These are phyloP conservation scores for Cyberlindnera japonica DNA, from an alignment of 805 yeast species.

Conservation along the genomic window DNA sequence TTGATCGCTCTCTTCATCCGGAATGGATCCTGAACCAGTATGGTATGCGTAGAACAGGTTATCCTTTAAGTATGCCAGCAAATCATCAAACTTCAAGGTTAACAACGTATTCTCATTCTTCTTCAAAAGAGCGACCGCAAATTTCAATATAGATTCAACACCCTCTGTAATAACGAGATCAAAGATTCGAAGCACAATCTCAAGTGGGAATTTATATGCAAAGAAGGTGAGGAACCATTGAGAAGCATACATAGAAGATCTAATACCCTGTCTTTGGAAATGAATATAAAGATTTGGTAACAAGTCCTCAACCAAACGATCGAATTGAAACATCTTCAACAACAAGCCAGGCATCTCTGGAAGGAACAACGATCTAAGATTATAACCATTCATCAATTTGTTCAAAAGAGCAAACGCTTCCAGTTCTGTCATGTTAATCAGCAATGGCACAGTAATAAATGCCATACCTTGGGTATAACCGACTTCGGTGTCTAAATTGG, in stretches of 20 bases:
- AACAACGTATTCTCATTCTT: slow-evolving; percentile 60
- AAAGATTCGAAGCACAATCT: slow-evolving; percentile 79
- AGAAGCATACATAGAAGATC: slow-evolving; percentile 93
- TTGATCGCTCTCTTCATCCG: too few species aligned
- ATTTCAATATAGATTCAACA: slow-evolving; percentile 75
- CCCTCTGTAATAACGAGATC: slow-evolving; percentile 93
- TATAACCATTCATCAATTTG: slow-evolving; percentile 79
- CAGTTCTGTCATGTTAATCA: slow-evolving; percentile 74
- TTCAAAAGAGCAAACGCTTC: slow-evolving; percentile 84
- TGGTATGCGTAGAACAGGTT: slow-evolving; percentile 70
- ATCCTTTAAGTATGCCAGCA: slow-evolving; percentile 75
- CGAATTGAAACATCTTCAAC: slow-evolving; percentile 82
- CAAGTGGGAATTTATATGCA: slow-evolving; percentile 91
- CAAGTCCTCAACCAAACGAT: slow-evolving; percentile 73
- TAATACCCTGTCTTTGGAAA: slow-evolving; percentile 78
- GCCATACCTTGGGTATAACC: slow-evolving; percentile 99
- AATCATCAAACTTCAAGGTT: slow-evolving; percentile 65
- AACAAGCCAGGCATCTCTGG: slow-evolving; percentile 95
- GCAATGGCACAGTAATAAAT: slow-evolving; percentile 79
- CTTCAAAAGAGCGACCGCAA: slow-evolving; percentile 76
- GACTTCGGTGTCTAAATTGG: slow-evolving; percentile 83
- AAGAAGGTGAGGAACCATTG: slow-evolving; percentile 97
- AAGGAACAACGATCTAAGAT: slow-evolving; percentile 69
- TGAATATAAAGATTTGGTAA: slow-evolving; percentile 74
- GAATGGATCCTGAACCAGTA: too few species aligned